Base-by-base conservation (phyloP, 192 early-diverging fungal genomes). In the Gigaspora rosea region DNA sequence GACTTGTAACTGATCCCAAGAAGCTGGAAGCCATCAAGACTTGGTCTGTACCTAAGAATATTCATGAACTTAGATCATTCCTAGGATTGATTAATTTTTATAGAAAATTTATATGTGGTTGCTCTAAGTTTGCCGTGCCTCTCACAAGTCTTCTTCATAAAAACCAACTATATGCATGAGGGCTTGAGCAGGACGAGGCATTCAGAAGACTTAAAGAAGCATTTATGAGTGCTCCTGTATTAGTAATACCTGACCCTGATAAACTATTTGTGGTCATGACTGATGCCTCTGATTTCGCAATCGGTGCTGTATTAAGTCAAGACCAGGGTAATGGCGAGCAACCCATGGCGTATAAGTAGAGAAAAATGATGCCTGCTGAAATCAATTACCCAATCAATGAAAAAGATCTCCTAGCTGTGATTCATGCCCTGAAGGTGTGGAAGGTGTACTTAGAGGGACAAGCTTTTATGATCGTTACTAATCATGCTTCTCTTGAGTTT, bases 21-120 rank as follows among this genome's bases (percentile, higher is more conserved):
- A 51, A n/a, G n/a, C n/a, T n/a, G n/a, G n/a, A n/a, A n/a, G n/a
- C n/a, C n/a, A n/a, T n/a, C n/a, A n/a, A n/a, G n/a, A n/a, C n/a
- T n/a, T n/a, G n/a, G n/a, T n/a, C n/a, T n/a, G n/a, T n/a, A n/a
- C n/a, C n/a, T n/a, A n/a, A n/a, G n/a, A n/a, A n/a, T n/a, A n/a
- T n/a, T n/a, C n/a, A n/a, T n/a, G n/a, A n/a, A n/a, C n/a, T 83
- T 18, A 63, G 74, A 16, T 63, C 73, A 20, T 85, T 88, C 57
- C 61, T 84, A 0, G 85, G 85, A 0, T 50, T 80, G 11, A 58
- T 79, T 4, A 82, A 81, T 33, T 85, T 78, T 46, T 85, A 84
- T 67, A 62, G 78, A 3, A 59, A 76, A 3, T 85, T 84, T 61
- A 59, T 82, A 0, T 16, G 62, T 5, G 75, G 82, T 15, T 88